Evolutionary conservation across 768 basidiomycete species (phyloP), one percentile per base, ranked within the genome.

Genomic region (Pleurotus pulmonarius): DNA sequence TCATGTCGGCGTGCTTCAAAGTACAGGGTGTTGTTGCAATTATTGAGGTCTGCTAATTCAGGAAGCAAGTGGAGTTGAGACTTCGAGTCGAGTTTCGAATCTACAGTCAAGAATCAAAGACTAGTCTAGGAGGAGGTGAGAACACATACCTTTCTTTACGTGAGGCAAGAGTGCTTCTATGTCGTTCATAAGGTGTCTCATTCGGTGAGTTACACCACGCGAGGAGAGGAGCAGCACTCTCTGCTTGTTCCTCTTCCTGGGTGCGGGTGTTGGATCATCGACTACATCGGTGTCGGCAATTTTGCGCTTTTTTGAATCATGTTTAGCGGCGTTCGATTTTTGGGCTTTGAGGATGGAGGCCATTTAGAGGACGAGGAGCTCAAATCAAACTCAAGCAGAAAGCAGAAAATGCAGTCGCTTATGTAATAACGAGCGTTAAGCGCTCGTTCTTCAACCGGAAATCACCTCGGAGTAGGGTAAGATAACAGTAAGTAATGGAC

Each of bases 141-240:
- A 4, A 16, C 46, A 65, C 82, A 55, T 49, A 92, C 97, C 97
- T 79, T 97, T 98, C 77, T 98, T 99, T 3, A 91, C 83, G 70
- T 99, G 97, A 4, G 97, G 97, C 8, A 99, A 70, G 25, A 99
- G 75, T 0, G 80, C 83, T 68, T 95, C 92, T 53, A 99, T 67
- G 69, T 99, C 97, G 63, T 87, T 90, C 93, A 98, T 94, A 57
- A 99, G 77, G 70, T 99, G 97, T 60, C 97, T 77, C 94, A 98
- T 98, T 24, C 97, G 83, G 71, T 95, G 90, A 16, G 94, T 98
- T 55, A 98, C 82, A 52, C 97, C 97, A 56, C 97, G 81, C 49
- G 96, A 98, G 41, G 90, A 93, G 49, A 98, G 83, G 64, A 98
- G 69, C 53, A 99, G 76, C 5, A 98, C 95, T 60, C 95, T 85